These are phyloP conservation scores for Rubia tinctorum DNA, from an alignment of 305 asterid species.

Conservation along the genomic window DNA sequence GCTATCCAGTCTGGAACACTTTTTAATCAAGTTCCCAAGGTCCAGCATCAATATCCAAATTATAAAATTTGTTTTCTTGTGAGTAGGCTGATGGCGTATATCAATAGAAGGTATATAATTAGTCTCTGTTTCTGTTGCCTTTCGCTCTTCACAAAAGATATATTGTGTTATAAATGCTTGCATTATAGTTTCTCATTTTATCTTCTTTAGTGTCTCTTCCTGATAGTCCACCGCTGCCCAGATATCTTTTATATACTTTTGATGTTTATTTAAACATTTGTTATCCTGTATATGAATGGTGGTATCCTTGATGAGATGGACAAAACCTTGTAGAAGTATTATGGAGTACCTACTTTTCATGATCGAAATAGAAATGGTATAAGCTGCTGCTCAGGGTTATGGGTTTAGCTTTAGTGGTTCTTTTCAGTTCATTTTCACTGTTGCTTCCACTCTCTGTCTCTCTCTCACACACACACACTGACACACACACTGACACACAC, in stretches of 20 bases:
- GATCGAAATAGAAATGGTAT: not conserved
- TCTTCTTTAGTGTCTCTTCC: not conserved
- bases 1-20: slow-evolving; percentile 51
- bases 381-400: no score
- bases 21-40: slow-evolving; percentile 50
- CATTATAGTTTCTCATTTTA: not conserved
- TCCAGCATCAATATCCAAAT: slow-evolving; percentile 64
- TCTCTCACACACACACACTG: not conserved
- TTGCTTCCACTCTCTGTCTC: slow-evolving; percentile 1
- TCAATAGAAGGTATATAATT: slow-evolving; percentile 64
- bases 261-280: not conserved
- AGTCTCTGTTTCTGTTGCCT: slow-evolving; percentile 17
- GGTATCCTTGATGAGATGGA: not conserved
- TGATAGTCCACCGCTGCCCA: not conserved
- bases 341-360: not conserved
- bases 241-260: not conserved
- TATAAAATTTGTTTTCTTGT: slow-evolving; percentile 76
- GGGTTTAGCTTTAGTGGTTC: not conserved
- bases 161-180: not conserved
- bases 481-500: not conserved
- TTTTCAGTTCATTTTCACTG: not conserved
- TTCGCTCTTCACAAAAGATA: not conserved
- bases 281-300: not conserved
- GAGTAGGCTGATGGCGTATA: slow-evolving; percentile 76
- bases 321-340: not conserved